Evolutionary conservation across 768 basidiomycete genomes (phyloP), one percentile per base, ranked within the genome.

Genomic region (Butyriboletus loyo): DNA sequence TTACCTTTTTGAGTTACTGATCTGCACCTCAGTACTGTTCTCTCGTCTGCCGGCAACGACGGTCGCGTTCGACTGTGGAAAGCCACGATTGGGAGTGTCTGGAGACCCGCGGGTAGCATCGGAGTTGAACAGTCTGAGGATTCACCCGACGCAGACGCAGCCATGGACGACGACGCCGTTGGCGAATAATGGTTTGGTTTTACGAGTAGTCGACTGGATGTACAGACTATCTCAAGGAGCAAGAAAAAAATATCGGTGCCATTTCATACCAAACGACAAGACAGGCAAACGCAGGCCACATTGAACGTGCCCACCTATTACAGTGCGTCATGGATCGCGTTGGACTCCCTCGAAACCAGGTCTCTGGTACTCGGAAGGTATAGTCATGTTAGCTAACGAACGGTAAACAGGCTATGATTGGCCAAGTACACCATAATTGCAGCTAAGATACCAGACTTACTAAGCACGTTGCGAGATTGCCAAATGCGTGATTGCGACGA

Each of bases 11-110:
- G 41, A 49, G 31, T 40, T 45, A 35, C 38, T 58, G 10, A 55
- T 32, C 27, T 17, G 28, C n/a, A 21, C 24, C 24, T 25, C 52
- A 92, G 92, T 19, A 93, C 92, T 5, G 77, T 93, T 7, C 75
- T 96, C 9, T 87, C 89, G 2, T 90, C 87, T 1, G 83, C 88
- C 2, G 90, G 92, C 0, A 89, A 94, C 61, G 85, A 94, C 58
- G 85, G 92, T 6, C 77, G 89, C 9, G 79, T 94, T 25, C 79
- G 91, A 7, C 68, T 94, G 32, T 94, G 90, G 90, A 93, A 92
- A 68, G 85, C 86, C 2, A 85, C 89, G 5, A 76, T 86, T 51
- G 90, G 87, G 52, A 92, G 77, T 59, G 89, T 95, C 14, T 92
- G 92, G 91, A 75, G 87, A 57, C 78, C 87, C 6, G 88, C 89